Evolutionary conservation across 495 filamentous ascomycete genomes (phyloP), one percentile per base, ranked within the genome.

Genomic region (Aspergillus mulundensis): DNA sequence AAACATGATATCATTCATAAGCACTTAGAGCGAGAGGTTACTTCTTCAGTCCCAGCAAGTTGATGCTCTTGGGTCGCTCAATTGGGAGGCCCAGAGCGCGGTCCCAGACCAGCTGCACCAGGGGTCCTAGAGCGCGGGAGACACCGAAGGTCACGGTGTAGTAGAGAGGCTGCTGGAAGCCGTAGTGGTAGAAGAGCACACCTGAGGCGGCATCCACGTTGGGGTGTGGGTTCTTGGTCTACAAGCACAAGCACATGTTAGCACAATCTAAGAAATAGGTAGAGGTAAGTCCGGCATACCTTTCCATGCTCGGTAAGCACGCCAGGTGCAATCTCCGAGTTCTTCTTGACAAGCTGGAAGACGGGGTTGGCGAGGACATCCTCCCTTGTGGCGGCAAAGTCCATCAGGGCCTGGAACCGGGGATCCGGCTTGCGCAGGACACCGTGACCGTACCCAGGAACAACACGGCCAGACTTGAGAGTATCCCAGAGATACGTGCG

Each of bases 101-200:
- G 72, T 97, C 94, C 94, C 94, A 97, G 67, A 98, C 87, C 58
- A 98, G 77, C 72, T 98, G 94, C 44, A 90, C 91, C 19, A 98
- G 76, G 21, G 94, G 94, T 10, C 94, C 94, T 25, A 98, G 73
- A 14, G 93, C 92, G 68, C 94, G 81, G 63, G 86, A 90, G 38
- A 98, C 94, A 63, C 94, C 94, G 60, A 98, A 98, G 7, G 92
- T 95, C 19, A 90, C 94, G 15, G 94, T 98, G 70, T 98, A 98
- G 77, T 98, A 98, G 7, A 97, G 81, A 1, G 93, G 95, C 72
- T 98, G 90, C 71, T 87, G 87, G 83, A 97, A 95, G 46, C 91
- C 94, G 66, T 94, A 98, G 73, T 97, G 91, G 68, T 97, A 84
- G 81, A 98, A 97, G 36, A 98, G 79, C 5, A 96, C 95, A 52